Evolutionary conservation across 306 rosid species (phyloP).

Genomic region (Cucumis cinereus): DNA sequence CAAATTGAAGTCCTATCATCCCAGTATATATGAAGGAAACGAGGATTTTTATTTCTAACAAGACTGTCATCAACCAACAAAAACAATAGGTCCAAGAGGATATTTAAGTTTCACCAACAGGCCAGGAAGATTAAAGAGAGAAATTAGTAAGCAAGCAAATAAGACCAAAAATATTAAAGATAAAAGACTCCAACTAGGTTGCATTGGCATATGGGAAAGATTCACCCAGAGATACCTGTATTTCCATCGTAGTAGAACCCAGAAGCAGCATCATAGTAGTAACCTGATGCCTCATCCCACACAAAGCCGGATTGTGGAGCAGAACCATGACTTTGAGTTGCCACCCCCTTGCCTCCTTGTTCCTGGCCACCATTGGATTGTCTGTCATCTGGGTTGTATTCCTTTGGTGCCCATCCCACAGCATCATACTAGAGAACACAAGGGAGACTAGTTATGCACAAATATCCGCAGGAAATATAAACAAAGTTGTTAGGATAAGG

Average conservation of each 20-base stretch:
- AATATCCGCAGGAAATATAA: neutral
- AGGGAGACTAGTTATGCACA: neutral
- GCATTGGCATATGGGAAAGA: neutral
- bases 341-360: constrained; percentile 36
- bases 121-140: neutral
- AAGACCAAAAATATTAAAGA: neutral
- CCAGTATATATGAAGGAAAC: neutral
- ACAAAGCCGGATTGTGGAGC: constrained; percentile 94
- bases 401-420: constrained; percentile 98
- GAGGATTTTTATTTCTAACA: too few relatives aligned
- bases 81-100: neutral
- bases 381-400: constrained; percentile 80
- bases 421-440: constrained; percentile 62
- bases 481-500: neutral
- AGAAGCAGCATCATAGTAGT: constrained; percentile 94
- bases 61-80: neutral
- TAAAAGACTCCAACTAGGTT: neutral
- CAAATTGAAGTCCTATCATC: neutral
- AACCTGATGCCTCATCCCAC: constrained; percentile 97
- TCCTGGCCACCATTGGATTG: constrained; percentile 42
- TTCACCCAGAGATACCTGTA: constrained; percentile 43
- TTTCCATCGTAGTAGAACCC: constrained; percentile 97
- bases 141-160: neutral
- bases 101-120: neutral
- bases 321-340: constrained; percentile 27